Conservation (phyloP, 192 early-diverging fungal genomes). For the Backusella australiensis region DNA sequence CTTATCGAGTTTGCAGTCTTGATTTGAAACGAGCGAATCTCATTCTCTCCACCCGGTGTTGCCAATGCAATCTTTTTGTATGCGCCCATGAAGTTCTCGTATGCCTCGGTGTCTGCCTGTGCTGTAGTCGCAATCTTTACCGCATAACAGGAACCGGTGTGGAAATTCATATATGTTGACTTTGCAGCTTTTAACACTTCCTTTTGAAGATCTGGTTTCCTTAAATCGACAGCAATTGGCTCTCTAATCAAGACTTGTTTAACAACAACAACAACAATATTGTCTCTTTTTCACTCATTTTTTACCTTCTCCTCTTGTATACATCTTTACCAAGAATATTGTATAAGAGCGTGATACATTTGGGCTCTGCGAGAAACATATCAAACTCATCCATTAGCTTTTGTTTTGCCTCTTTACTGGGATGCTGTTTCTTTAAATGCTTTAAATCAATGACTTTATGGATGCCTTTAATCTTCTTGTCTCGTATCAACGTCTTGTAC, state of each 20-base stretch:
- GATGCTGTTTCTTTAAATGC: conserved; percentile 79
- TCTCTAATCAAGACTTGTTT: conserved; percentile 37
- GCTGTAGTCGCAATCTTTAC: conserved; percentile 71
- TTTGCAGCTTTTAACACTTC: conserved; percentile 60
- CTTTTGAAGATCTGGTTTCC: conserved; percentile 47
- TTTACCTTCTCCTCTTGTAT: conserved; percentile 81
- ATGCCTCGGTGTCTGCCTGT: conserved; percentile 57
- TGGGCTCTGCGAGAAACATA: conserved; percentile 87
- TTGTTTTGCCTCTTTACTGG: conserved; percentile 78
- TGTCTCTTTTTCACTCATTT: neutral
- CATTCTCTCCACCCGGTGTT: conserved; percentile 77
- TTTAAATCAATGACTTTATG: conserved; percentile 74
- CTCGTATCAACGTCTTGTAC: conserved; percentile 70
- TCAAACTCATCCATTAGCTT: conserved; percentile 73
- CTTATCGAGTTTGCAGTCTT: conserved; percentile 78
- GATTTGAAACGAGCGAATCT: conserved; percentile 83
- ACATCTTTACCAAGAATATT: conserved; percentile 72
- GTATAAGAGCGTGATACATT: conserved; percentile 70
- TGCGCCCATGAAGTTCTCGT: conserved; percentile 74
- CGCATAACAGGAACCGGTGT: conserved; percentile 35
- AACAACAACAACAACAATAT: neutral
- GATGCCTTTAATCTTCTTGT: conserved; percentile 60
- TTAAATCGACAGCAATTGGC: conserved; percentile 73
- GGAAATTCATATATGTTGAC: conserved; percentile 57
- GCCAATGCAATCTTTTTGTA: conserved; percentile 59